Evolutionary conservation across 2,329 filamentous ascomycete species (phyloP), one percentile per base, ranked within the genome.

Genomic region (Volutella citrinella): DNA sequence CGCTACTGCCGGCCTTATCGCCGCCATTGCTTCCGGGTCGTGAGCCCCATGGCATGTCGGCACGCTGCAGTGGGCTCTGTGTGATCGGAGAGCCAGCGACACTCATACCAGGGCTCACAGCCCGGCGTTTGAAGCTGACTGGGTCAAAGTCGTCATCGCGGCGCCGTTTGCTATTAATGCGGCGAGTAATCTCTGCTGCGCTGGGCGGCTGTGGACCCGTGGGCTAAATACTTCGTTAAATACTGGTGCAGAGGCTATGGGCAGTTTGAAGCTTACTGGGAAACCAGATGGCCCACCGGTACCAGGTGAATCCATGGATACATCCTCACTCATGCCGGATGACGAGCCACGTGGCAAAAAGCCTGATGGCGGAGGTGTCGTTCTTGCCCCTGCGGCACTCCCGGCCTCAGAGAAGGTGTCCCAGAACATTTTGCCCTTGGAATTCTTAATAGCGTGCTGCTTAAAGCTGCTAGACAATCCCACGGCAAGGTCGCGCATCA

Each of bases 141-240:
- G 87, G 83, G 56, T 97, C 90, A 37, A 95, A 84, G 52, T 96
- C 90, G 53, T 95, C 89, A 43, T 96, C 91, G 36, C 89, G 76
- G 15, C 88, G 78, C n/a, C 91, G 81, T 59, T 91, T 93, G 59
- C 76, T 80, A 58, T 86, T 82, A 33, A 88, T 82, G 42, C 88
- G 85, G 8, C 87, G 76, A 5, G 84, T 84, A 31, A 91, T 78
- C 51, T 93, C 86, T 10, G 84, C 79, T 2, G 83, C 78, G 0
- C 76, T 83, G 0, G 83, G 81, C 4, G 72, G 68, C n/a, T 69
- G 52, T 29, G 58, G 56, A 12, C 58, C 55, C 17, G 46, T 53
- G 20, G 33, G 34, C 38, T 46, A 26, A 28, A 27, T 14, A 12
- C 20, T 39, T 51, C 56, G 52, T 47, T 24, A 40, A 22, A 27